These are phyloP conservation scores for Mycena epipterygia DNA, from an alignment of 768 basidiomycete species.

Conservation along the genomic window DNA sequence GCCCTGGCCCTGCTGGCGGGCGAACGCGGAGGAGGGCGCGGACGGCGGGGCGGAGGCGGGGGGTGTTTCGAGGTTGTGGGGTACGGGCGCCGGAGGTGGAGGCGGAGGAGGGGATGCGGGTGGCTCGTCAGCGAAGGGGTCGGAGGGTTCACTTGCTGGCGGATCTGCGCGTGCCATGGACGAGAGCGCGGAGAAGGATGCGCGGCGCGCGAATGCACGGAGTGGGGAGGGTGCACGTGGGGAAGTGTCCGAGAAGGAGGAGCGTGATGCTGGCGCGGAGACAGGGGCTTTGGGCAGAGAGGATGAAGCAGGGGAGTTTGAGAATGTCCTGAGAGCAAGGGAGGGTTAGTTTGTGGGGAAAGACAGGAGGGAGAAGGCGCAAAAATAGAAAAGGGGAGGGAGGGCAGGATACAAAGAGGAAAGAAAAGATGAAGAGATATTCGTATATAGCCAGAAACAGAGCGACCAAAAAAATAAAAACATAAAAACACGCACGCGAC, in stretches of 20 bases:
- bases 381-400: constrained; percentile 1
- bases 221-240: constrained; percentile 47
- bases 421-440: neutral
- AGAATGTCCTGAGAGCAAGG: constrained; percentile 28
- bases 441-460: neutral
- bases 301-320: constrained; percentile 39
- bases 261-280: constrained; percentile 40
- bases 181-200: constrained; percentile 27
- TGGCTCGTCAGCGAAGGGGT: too few species aligned
- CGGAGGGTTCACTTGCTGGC: too few species aligned
- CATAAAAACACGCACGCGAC: constrained; percentile 63
- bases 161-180: constrained; percentile 16
- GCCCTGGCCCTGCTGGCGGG: constrained; percentile 31
- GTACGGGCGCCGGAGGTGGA: constrained; percentile 42
- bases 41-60: constrained; percentile 42
- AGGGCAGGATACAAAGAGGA: constrained; percentile 5
- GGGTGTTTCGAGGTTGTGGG: constrained; percentile 37
- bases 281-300: constrained; percentile 39
- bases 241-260: constrained; percentile 40
- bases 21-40: constrained; percentile 40
- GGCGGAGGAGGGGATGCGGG: constrained; percentile 40
- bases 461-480: neutral
- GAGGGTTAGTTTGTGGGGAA: neutral
- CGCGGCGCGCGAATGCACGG: constrained; percentile 34
- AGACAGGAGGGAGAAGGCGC: neutral